Evolutionary conservation across 169 alveolate genomes (phyloP).

Genomic region (Cytauxzoon felis): DNA sequence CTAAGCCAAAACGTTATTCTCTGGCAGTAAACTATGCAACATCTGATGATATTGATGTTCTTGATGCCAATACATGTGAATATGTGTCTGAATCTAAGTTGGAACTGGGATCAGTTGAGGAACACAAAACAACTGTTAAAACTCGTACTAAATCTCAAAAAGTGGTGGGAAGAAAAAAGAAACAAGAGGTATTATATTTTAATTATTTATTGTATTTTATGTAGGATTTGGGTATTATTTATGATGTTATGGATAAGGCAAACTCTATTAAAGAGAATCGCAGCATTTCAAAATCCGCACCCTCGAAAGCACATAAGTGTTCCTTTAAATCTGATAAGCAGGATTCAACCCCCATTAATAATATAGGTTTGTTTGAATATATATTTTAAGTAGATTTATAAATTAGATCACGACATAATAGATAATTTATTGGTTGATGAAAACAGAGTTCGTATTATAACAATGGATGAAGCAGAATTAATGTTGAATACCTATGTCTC

Average conservation of each 20-base stretch:
- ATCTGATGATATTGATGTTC: too few species aligned
- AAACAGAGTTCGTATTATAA: conserved; percentile 19
- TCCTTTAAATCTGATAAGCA: conserved; percentile 1
- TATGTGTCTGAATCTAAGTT: background rate
- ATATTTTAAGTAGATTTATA: too few species aligned
- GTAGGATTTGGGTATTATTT: too few species aligned
- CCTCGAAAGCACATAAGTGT: background rate
- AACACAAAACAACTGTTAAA: background rate
- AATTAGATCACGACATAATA: too few species aligned
- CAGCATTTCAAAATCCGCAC: background rate
- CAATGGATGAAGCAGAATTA: conserved; percentile 53
- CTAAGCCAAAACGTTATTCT: too few species aligned
- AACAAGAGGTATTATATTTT: conserved; percentile 23
- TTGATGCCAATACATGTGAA: too few species aligned
- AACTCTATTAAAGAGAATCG: too few species aligned
- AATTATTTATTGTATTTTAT: too few species aligned
- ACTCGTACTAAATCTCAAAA: conserved; percentile 10
- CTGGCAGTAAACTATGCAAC: too few species aligned
- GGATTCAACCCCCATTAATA: background rate
- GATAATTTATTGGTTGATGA: too few species aligned
- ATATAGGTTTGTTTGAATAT: too few species aligned
- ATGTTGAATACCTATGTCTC: conserved; percentile 31
- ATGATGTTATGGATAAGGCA: too few species aligned
- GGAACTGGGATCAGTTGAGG: conserved; percentile 6
- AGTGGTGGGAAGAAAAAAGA: background rate